phyloP scores from a whole-genome alignment of 768 basidiomycete species.

The Naganishia randhawae region DNA sequence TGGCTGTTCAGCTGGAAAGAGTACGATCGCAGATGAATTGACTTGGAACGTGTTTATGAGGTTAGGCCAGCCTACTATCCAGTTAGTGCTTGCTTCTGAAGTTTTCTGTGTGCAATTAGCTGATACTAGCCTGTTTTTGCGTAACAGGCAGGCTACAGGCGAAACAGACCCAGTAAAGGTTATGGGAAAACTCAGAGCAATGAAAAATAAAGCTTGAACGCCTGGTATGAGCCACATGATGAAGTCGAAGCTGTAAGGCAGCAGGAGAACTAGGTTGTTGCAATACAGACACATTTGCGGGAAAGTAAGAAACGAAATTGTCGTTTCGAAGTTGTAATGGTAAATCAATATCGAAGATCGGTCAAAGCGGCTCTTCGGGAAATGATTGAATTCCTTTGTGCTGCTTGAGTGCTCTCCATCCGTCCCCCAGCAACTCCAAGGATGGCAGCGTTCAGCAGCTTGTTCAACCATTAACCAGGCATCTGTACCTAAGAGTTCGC shows the following conservation, averaged over 20 bases:
- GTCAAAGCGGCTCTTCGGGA: too few relatives aligned
- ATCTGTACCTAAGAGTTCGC: too few relatives aligned
- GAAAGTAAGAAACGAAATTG: background rate
- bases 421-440: too few relatives aligned
- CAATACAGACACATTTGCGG: background rate
- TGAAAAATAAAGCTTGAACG: slow-evolving; percentile 65
- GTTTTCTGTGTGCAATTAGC: background rate
- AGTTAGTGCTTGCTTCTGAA: slow-evolving; percentile 54
- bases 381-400: too few relatives aligned
- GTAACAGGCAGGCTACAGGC: slow-evolving; percentile 57
- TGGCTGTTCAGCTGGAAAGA: slow-evolving; percentile 68
- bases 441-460: too few relatives aligned
- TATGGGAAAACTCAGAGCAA: slow-evolving; percentile 70
- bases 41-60: slow-evolving; percentile 95
- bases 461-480: too few relatives aligned
- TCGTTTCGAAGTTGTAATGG: background rate
- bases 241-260: background rate
- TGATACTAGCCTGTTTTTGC: slow-evolving; percentile 2
- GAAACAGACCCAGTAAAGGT: slow-evolving; percentile 58
- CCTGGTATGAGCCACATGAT: background rate
- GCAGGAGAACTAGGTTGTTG: background rate
- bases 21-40: slow-evolving; percentile 90
- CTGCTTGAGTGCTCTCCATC: too few relatives aligned
- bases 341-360: too few relatives aligned
- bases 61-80: slow-evolving; percentile 60